phyloP scores from a whole-genome alignment of 148 eudicot genomes.

The Nepenthes gracilis region DNA sequence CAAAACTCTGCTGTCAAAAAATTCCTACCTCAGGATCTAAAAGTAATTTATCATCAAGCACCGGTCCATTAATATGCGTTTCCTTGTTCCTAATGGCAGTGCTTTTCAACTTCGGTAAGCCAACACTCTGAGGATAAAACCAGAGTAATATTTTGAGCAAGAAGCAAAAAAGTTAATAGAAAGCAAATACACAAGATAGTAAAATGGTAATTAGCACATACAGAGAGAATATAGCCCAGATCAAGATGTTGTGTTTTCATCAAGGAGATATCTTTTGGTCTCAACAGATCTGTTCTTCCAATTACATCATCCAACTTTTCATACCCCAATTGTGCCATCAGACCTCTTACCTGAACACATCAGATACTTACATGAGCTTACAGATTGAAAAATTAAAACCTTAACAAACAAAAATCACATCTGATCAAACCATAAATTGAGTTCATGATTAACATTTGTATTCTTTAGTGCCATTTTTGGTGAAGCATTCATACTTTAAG shows the following conservation, averaged over 20 bases:
- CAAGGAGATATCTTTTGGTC: constrained; percentile 79
- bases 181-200: neutral
- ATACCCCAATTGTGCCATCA: constrained; percentile 91
- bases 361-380: neutral
- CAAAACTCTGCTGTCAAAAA: neutral
- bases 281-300: constrained; percentile 80
- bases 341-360: constrained; percentile 73
- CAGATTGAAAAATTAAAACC: neutral
- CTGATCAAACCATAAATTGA: neutral
- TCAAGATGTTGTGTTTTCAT: constrained; percentile 98
- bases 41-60: constrained; percentile 76
- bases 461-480: neutral
- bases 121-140: constrained; percentile 54
- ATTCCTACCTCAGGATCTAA: constrained; percentile 66
- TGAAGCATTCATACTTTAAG: neutral
- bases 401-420: neutral
- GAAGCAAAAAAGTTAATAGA: neutral
- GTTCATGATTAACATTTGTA: neutral
- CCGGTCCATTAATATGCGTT: constrained; percentile 90
- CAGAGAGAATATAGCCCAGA: constrained; percentile 70
- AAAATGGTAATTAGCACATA: constrained; percentile 22
- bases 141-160: neutral
- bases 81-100: constrained; percentile 83
- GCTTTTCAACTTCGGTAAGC: constrained; percentile 82
- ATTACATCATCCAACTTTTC: constrained; percentile 86